Conservation (phyloP, 2,329 filamentous ascomycete species). For the Mollisiaceae sp. region DNA sequence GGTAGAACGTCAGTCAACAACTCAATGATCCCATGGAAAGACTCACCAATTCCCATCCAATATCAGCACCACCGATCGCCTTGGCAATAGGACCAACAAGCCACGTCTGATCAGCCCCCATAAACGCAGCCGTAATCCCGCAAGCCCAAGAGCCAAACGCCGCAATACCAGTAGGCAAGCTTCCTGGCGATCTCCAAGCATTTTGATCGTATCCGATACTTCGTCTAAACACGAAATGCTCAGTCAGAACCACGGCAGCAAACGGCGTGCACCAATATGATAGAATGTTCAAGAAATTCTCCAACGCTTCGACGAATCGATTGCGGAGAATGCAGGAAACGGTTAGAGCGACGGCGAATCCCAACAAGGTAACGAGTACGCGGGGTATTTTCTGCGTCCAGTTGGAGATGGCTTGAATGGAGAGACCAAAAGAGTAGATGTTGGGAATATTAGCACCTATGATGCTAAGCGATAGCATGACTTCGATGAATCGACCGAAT, state of each 20-base stretch:
- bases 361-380: slow-evolving; percentile 66
- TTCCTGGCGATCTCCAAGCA: slow-evolving; percentile 58
- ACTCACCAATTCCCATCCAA: slow-evolving; percentile 60
- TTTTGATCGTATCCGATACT: slow-evolving; percentile 59
- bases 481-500: slow-evolving; percentile 73
- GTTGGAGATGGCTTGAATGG: slow-evolving; percentile 64
- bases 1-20: not conserved
- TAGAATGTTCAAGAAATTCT: slow-evolving; percentile 70
- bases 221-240: slow-evolving; percentile 70
- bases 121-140: slow-evolving; percentile 66
- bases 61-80: slow-evolving; percentile 58
- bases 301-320: slow-evolving; percentile 65
- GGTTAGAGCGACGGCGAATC: slow-evolving; percentile 65
- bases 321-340: slow-evolving; percentile 69
- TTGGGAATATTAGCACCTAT: slow-evolving; percentile 72
- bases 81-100: slow-evolving; percentile 67
- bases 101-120: slow-evolving; percentile 72
- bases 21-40: not conserved
- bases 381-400: slow-evolving; percentile 65
- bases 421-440: slow-evolving; percentile 70
- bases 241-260: slow-evolving; percentile 64
- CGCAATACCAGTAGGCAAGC: slow-evolving; percentile 65
- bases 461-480: slow-evolving; percentile 66
- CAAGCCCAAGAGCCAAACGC: slow-evolving; percentile 65
- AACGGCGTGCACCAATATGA: slow-evolving; percentile 77